Conservation (phyloP, 1,284 basidiomycete species). For the Porogramme epimiltina region DNA sequence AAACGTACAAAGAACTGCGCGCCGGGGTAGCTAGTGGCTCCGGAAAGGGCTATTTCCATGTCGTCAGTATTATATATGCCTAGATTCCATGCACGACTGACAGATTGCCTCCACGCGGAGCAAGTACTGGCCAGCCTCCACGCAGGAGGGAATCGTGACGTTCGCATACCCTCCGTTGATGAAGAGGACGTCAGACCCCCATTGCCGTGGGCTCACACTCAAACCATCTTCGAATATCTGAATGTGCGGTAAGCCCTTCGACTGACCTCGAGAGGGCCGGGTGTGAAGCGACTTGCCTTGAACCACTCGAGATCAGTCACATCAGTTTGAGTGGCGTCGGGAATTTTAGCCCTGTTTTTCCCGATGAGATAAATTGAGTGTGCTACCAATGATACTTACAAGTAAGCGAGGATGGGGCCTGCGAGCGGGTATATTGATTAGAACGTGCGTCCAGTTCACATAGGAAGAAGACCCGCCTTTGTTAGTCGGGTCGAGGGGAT, state of each 20-base stretch:
- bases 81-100: slow-evolving; percentile 17
- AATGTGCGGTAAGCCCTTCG: too few species aligned
- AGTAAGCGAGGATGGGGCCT: slow-evolving; percentile 55
- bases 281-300: slow-evolving; percentile 52
- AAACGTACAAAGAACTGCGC: slow-evolving; percentile 47
- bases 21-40: slow-evolving; percentile 45
- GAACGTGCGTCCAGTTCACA: neutral
- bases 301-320: slow-evolving; percentile 59
- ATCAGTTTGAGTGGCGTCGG: slow-evolving; percentile 42
- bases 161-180: slow-evolving; percentile 54
- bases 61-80: neutral
- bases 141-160: slow-evolving; percentile 52
- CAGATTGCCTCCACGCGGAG: slow-evolving; percentile 56
- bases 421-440: neutral
- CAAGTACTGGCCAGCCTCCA: slow-evolving; percentile 51
- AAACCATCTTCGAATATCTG: slow-evolving; percentile 47
- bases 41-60: slow-evolving; percentile 39
- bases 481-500: slow-evolving; percentile 55
- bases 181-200: slow-evolving; percentile 52
- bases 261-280: too few species aligned
- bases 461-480: slow-evolving; percentile 31
- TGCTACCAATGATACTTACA: slow-evolving; percentile 37
- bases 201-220: slow-evolving; percentile 32
- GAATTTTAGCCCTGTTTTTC: slow-evolving; percentile 49
- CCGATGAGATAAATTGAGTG: neutral